These are phyloP conservation scores for Aspergillus sclerotialis DNA, from an alignment of 2,329 filamentous ascomycete genomes.

Conservation along the genomic window DNA sequence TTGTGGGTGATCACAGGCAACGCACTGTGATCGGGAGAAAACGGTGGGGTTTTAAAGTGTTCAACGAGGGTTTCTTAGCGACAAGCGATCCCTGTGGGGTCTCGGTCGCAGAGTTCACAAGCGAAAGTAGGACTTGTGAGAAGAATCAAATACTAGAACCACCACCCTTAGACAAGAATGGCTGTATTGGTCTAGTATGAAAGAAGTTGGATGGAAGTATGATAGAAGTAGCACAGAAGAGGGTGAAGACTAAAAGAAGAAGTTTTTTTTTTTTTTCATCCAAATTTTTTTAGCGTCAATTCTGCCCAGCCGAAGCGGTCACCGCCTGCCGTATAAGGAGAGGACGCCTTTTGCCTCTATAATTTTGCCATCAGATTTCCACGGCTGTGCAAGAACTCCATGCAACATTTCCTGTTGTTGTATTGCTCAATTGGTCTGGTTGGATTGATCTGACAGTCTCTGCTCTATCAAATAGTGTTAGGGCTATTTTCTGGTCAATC, in stretches of 20 bases:
- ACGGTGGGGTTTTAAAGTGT: slow-evolving; percentile 23
- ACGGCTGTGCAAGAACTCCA: slow-evolving; percentile 12
- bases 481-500: no score
- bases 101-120: slow-evolving; percentile 16
- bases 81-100: slow-evolving; percentile 26
- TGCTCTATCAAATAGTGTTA: background rate
- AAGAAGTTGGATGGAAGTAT: slow-evolving; percentile 15
- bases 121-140: slow-evolving; percentile 6
- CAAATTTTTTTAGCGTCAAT: slow-evolving; percentile 12
- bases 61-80: slow-evolving; percentile 25
- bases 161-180: slow-evolving; percentile 31
- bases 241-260: slow-evolving; percentile 1
- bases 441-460: background rate
- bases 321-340: slow-evolving; percentile 12
- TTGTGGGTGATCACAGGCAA: slow-evolving; percentile 60
- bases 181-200: slow-evolving; percentile 22
- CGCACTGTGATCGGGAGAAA: slow-evolving; percentile 59
- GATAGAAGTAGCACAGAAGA: slow-evolving; percentile 7
- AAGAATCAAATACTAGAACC: slow-evolving; percentile 27
- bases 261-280: slow-evolving; percentile 8
- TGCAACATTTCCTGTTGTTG: no score
- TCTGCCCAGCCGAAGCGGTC: slow-evolving; percentile 14
- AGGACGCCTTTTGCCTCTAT: slow-evolving; percentile 7
- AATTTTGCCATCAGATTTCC: slow-evolving; percentile 5
- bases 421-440: no score